Conservation (phyloP, 108 stramenopile species). For the Conticribra guillardii region DNA sequence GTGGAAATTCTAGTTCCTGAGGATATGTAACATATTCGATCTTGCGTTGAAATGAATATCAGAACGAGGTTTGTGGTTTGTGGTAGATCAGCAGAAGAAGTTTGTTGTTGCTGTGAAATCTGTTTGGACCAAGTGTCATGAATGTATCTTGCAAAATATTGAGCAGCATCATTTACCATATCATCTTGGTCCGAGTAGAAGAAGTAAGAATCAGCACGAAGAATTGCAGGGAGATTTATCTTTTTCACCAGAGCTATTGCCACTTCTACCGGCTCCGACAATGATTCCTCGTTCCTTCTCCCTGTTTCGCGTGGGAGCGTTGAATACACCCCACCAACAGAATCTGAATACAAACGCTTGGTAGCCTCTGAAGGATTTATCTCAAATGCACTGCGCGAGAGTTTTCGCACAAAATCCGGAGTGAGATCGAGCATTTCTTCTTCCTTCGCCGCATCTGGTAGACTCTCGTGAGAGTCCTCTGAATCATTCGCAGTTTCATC, state of each 20-base stretch:
- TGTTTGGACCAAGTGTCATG: conserved; percentile 71
- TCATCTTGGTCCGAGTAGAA: conserved; percentile 89
- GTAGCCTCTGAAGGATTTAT: not conserved
- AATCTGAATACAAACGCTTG: not conserved
- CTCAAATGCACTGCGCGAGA: too few species aligned
- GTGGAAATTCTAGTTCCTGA: conserved; percentile 66
- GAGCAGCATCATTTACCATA: conserved; percentile 89
- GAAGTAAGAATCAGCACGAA: conserved; percentile 74
- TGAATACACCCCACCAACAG: not conserved
- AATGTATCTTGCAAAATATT: conserved; percentile 82
- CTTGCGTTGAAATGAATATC: conserved; percentile 79
- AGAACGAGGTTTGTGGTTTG: conserved; percentile 59
- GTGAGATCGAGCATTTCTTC: too few species aligned
- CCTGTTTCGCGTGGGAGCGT: conserved; percentile 2
- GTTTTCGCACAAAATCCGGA: too few species aligned
- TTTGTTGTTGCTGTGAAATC: conserved; percentile 30
- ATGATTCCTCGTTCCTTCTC: conserved; percentile 2
- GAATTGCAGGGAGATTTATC: conserved; percentile 77
- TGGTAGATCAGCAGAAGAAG: not conserved
- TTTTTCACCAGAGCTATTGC: conserved; percentile 47
- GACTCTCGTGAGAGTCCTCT: not conserved
- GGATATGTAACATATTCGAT: conserved; percentile 87
- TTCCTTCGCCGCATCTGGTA: too few species aligned
- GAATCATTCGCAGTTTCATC: not conserved
- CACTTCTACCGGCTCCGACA: conserved; percentile 31